Evolutionary conservation across 768 basidiomycete species (phyloP).

Genomic region (Termitomyces sp.): DNA sequence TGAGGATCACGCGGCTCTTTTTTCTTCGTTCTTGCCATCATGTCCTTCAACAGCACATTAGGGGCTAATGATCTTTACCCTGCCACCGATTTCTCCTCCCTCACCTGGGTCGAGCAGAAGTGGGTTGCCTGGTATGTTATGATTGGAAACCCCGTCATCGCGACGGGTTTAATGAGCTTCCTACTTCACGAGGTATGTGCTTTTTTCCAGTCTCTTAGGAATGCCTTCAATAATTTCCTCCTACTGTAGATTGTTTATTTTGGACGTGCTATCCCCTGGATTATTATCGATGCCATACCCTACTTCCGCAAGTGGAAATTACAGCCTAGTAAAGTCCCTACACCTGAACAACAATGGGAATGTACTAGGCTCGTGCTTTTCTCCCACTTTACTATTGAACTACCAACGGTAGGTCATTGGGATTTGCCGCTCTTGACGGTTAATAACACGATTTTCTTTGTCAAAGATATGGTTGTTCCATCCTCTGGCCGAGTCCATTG

Average conservation of each 20-base stretch:
- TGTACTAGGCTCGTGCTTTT: slow-evolving; percentile 93
- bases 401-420: slow-evolving; percentile 65
- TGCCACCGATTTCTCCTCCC: slow-evolving; percentile 49
- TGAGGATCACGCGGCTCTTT: slow-evolving; percentile 1
- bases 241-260: slow-evolving; percentile 82
- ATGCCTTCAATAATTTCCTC: background rate
- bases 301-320: slow-evolving; percentile 95
- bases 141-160: slow-evolving; percentile 86
- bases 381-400: slow-evolving; percentile 93
- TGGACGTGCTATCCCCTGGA: slow-evolving; percentile 91
- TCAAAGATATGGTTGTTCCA: slow-evolving; percentile 88
- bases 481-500: slow-evolving; percentile 79
- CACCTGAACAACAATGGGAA: slow-evolving; percentile 82
- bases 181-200: slow-evolving; percentile 83
- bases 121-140: slow-evolving; percentile 86
- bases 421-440: background rate
- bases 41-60: slow-evolving; percentile 39
- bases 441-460: background rate
- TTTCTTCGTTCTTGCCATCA: slow-evolving; percentile 26
- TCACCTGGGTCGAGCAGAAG: slow-evolving; percentile 68
- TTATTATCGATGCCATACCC: slow-evolving; percentile 90
- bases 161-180: slow-evolving; percentile 92
- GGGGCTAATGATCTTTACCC: slow-evolving; percentile 47
- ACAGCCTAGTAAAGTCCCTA: slow-evolving; percentile 81
- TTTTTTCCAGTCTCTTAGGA: background rate